Evolutionary conservation across 1,284 basidiomycete genomes (phyloP).

Genomic region (Cutaneotrichosporon sp.): DNA sequence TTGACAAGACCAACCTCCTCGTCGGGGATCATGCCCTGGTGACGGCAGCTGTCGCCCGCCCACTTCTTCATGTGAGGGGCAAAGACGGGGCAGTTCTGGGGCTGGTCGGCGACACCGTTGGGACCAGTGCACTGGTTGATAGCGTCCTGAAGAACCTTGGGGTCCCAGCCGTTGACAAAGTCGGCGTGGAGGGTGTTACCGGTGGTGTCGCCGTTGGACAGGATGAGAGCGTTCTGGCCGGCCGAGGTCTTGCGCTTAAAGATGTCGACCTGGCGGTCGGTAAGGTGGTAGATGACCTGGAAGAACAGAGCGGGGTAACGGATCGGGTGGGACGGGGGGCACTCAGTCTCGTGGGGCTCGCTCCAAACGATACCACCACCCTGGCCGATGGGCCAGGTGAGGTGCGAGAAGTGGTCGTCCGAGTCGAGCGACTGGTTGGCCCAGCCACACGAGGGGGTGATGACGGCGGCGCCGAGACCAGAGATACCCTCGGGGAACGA

Average conservation of each 20-base stretch:
- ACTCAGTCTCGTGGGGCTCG: not conserved
- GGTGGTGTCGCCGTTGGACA: constrained; percentile 37
- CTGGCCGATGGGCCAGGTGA: constrained; percentile 33
- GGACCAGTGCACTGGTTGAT: not conserved
- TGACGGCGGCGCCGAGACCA: constrained; percentile 21
- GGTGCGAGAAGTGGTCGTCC: constrained; percentile 42
- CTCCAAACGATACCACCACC: not conserved
- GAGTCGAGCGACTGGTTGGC: constrained; percentile 31
- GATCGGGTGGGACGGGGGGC: constrained; percentile 20
- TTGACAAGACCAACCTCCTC: constrained; percentile 12
- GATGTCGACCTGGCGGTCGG: not conserved
- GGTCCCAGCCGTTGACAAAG: constrained; percentile 31
- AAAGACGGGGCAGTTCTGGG: not conserved
- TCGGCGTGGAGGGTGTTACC: constrained; percentile 40
- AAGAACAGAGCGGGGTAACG: constrained; percentile 42
- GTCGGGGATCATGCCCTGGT: constrained; percentile 10
- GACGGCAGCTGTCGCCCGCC: not conserved
- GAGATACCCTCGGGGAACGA: constrained; percentile 29
- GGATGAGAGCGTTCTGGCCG: constrained; percentile 26
- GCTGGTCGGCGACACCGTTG: not conserved
- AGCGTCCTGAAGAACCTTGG: not conserved
- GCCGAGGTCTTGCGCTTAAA: not conserved
- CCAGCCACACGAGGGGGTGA: constrained; percentile 41
- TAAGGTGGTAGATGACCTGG: constrained; percentile 19
- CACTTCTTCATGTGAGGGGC: not conserved